A percentile compares a stretch with the other conserved stretches of the same genome.
Conservation (phyloP, 805 yeast genomes). For the Zygoascus bituminiphila region DNA sequence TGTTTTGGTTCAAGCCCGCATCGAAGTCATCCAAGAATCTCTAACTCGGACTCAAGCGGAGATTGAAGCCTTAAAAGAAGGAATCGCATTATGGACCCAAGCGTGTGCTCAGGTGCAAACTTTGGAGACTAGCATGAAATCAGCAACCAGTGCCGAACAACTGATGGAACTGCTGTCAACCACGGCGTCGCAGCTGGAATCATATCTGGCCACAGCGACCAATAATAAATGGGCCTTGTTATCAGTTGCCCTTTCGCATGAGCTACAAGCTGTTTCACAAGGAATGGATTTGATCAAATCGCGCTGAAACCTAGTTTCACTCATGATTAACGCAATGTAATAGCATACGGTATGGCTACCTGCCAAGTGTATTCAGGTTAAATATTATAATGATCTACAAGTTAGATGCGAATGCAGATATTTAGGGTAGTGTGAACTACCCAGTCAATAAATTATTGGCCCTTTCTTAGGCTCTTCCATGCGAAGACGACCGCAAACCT, state of each 20-base stretch:
- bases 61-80: constrained; percentile 13
- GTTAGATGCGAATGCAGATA: neutral
- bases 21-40: neutral
- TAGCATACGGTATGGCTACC: too few relatives aligned
- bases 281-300: constrained; percentile 19
- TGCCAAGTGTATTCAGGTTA: neutral
- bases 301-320: too few relatives aligned
- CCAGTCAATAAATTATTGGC: neutral
- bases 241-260: constrained; percentile 26
- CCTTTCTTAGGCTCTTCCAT: neutral
- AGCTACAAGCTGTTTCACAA: constrained; percentile 20
- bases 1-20: neutral
- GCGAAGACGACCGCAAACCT: neutral
- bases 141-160: constrained; percentile 11
- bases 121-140: constrained; percentile 6
- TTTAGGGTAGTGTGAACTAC: neutral
- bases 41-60: constrained; percentile 5
- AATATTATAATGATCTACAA: neutral
- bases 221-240: constrained; percentile 22
- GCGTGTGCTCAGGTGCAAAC: constrained; percentile 10
- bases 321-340: too few relatives aligned
- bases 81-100: constrained; percentile 16
- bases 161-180: constrained; percentile 14
- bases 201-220: constrained; percentile 13
- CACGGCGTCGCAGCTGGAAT: constrained; percentile 10